Evolutionary conservation across 805 yeast genomes (phyloP), one percentile per base, ranked within the genome.

Genomic region (Lachancea meyersii): DNA sequence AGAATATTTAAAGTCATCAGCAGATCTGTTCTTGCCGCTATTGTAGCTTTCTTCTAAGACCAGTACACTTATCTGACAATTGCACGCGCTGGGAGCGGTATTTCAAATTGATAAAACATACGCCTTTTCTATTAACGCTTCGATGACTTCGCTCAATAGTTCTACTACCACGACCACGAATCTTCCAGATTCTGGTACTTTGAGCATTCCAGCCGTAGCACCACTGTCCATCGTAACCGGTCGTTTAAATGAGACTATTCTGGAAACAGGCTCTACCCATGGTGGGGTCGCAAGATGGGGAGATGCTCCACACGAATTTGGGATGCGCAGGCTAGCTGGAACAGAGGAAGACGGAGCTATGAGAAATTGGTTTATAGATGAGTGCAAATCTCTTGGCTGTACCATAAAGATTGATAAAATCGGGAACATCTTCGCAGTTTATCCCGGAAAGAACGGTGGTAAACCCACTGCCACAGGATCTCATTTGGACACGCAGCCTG

Each of bases 401-500:
- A 56, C 64, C 23, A 70, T 80, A 22, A 74, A 70, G 23, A 63
- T 81, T 26, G 89, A 82, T 60, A 70, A 75, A 49, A 70, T 82
- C 59, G 89, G 89, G 17, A 80, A 77, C 58, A 79, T 82, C 17
- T 82, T 81, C 63, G 82, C 82, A 7, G 67, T 76, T 9, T 78
- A 70, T 44, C 82, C 84, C 0, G 86, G 86, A 4, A 60, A 65
- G 46, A 70, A 71, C 41, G 59, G 61, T 30, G 67, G 64, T 27
- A 58, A 70, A 3, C 82, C 87, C 13, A 79, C 79, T 1, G 86
- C 76, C 13, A 78, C 81, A 46, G 88, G 88, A 0, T 80, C 86
- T 0, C 88, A 82, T 60, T 63, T 82, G 44, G 89, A 82, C 52
- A 82, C 89, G 1, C 88, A 82, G 61, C 88, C 88, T 23, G 78